Base-by-base conservation (phyloP, 257 asterid species). In the Solanum microdontum region DNA sequence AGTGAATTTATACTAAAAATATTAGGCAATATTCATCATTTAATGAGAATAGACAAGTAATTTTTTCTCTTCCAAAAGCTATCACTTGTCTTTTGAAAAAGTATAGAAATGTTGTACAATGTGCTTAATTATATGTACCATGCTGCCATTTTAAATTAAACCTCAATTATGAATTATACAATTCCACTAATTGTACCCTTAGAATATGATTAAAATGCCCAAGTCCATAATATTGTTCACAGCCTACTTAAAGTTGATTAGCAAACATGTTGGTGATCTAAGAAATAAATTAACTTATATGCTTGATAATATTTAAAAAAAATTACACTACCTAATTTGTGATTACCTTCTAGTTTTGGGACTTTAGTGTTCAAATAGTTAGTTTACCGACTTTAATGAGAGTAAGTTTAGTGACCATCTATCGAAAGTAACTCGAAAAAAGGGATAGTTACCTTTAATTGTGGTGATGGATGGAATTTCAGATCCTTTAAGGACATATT, bases 401-500 rank as follows among this genome's bases (percentile, higher is more conserved):
- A 64, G 1, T 64, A 66, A 30, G 1, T 70, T 28, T 30, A 30
- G 39, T 15, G 24, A 33, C 1, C 13, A 32, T 8, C 2, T 11
- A 19, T 32, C 1, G 43, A 72, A 33, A 51, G 32, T 15, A 66
- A 84, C 1, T 4, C 4, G 1, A 33, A 23, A 45, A 24, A 73
- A 37, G 23, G 17, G 13, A 68, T 30, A 62, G 76, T 88, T 84
- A 93, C 98, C 97, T 90, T 88, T 90, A 79, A 68, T 64, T 30
- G 33, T 28, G 19, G 84, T 75, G 68, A 72, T 26, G 30, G 91
- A 89, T 69, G 92, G 83, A 87, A 94, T 89, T 89, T 95, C 94
- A 30, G 98, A 97, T 87, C 99, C 99, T 90, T 95, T 95, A 82
- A 97, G 94, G 21, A 97, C 98, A 83, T 93, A 97, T 90, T 97